phyloP scores from a whole-genome alignment of 176 grass and related monocot genomes.

The Hsuehochloa calcarea region DNA sequence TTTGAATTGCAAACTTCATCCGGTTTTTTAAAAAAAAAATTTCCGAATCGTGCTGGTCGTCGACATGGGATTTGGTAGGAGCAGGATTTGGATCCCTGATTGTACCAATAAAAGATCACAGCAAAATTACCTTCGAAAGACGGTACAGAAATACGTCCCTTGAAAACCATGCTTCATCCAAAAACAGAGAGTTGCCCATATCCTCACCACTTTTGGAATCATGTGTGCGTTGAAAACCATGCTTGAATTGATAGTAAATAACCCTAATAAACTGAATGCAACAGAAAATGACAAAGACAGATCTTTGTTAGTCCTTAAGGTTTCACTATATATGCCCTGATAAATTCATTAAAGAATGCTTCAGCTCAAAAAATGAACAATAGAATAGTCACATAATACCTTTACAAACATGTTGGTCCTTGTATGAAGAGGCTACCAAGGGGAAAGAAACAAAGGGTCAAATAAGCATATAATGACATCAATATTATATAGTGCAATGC shows the following conservation, averaged over 20 bases:
- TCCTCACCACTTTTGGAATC: constrained; percentile 27
- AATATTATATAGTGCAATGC: not conserved
- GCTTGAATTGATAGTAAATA: constrained; percentile 73
- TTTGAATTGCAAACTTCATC: too few relatives aligned
- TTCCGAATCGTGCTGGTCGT: too few relatives aligned
- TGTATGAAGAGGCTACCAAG: constrained; percentile 75
- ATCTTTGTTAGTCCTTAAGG: not conserved
- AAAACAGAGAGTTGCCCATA: constrained; percentile 48
- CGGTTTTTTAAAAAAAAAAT: too few relatives aligned
- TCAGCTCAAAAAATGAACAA: not conserved
- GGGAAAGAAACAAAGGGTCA: constrained; percentile 27
- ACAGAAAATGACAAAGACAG: not conserved
- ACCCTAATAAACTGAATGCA: constrained; percentile 74
- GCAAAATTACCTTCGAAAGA: constrained; percentile 82
- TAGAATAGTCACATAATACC: constrained; percentile 47
- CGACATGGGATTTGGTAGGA: too few relatives aligned
- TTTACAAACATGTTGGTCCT: constrained; percentile 75
- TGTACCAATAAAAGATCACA: constrained; percentile 26
- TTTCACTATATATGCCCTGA: not conserved
- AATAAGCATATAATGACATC: not conserved
- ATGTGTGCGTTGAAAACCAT: constrained; percentile 63
- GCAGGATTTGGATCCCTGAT: too few relatives aligned
- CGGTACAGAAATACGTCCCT: constrained; percentile 75
- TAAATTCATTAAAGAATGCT: constrained; percentile 23
- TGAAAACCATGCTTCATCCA: constrained; percentile 88